Percentiles rank a stretch among this genome's conserved stretches.
phyloP scores from a whole-genome alignment of 2,329 filamentous ascomycete species.

The Metarhizium brunneum region DNA sequence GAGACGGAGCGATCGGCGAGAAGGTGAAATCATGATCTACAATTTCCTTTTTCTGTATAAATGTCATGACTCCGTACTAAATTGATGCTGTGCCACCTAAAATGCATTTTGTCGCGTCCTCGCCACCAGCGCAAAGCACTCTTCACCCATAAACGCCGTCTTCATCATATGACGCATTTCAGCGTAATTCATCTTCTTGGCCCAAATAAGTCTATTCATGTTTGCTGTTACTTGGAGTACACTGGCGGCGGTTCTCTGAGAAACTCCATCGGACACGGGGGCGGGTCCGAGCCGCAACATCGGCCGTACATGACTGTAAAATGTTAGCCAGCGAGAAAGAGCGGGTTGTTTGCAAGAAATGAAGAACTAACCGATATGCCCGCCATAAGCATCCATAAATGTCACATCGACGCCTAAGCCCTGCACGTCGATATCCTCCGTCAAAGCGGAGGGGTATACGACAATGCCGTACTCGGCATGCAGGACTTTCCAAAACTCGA shows the following conservation, averaged over 20 bases:
- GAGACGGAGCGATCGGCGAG: slow-evolving; percentile 57
- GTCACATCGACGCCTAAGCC: slow-evolving; percentile 24
- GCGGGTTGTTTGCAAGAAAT: neutral
- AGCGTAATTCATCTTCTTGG: neutral
- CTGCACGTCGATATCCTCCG: slow-evolving; percentile 23
- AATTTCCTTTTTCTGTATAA: neutral
- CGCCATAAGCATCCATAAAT: slow-evolving; percentile 27
- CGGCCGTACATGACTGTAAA: slow-evolving; percentile 25
- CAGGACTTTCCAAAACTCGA: slow-evolving; percentile 28
- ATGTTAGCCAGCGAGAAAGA: neutral
- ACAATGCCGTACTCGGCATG: slow-evolving; percentile 30
- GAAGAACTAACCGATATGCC: slow-evolving; percentile 24
- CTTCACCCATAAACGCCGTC: neutral
- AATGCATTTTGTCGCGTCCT: neutral
- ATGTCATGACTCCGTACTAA: neutral
- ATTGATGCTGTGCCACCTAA: neutral
- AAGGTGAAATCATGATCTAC: slow-evolving; percentile 21
- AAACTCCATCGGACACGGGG: slow-evolving; percentile 28
- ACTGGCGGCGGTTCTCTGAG: slow-evolving; percentile 27
- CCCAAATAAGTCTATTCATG: neutral
- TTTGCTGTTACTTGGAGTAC: slow-evolving; percentile 16
- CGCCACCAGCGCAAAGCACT: neutral
- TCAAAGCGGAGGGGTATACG: slow-evolving; percentile 30
- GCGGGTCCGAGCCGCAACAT: slow-evolving; percentile 18
- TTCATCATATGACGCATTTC: neutral